Evolutionary conservation across 2,329 filamentous ascomycete species (phyloP), one percentile per base, ranked within the genome.

Genomic region (Xenosphaeropsis pyriputrescens): DNA sequence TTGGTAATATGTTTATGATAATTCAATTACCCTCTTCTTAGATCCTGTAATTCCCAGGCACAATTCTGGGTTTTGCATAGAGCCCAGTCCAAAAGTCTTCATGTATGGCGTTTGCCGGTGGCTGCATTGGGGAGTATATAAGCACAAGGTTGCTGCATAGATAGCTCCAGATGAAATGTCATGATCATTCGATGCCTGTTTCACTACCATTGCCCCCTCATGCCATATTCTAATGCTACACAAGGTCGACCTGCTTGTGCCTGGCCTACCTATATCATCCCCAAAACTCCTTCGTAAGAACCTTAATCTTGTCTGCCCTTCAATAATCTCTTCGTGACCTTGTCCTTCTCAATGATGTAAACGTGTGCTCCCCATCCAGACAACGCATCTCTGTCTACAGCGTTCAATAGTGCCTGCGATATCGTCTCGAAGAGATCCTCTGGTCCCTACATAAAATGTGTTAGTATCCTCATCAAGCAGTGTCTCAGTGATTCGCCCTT

Each of bases 301-400:
- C 22, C 22, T 26, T 85, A 88, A 61, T 96, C 89, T 68, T 96
- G 89, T 68, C 88, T 78, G 57, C 88, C 88, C 77, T 96, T 96
- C 61, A 98, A 70, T 77, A 98, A 76, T 60, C 91, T 75, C 80
- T 96, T 95, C 55, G 91, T 96, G 46, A 98, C 85, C 82, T 96
- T 96, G 68, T 94, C 88, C 75, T 98, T 98, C 71, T 96, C 91
- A 61, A 98, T 93, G 57, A 98, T 93, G 67, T 96, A 98, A 51
- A 98, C 91, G 57, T 98, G 86, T 30, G 91, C 91, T 58, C 91
- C 91, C 91, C 91, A 96, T 47, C 91, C 91, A 29, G 89, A 95
- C 46, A 98, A 70, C 38, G 91, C 91, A 63, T 98, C 91, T 65
- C 91, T 75, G 63, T 98, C 91, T 41, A 96, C 85, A 42, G 91